Percentiles rank a stretch among this genome's conserved stretches.
phyloP scores from a whole-genome alignment of 1,284 basidiomycete genomes.

The Exsudoporus floridanus region DNA sequence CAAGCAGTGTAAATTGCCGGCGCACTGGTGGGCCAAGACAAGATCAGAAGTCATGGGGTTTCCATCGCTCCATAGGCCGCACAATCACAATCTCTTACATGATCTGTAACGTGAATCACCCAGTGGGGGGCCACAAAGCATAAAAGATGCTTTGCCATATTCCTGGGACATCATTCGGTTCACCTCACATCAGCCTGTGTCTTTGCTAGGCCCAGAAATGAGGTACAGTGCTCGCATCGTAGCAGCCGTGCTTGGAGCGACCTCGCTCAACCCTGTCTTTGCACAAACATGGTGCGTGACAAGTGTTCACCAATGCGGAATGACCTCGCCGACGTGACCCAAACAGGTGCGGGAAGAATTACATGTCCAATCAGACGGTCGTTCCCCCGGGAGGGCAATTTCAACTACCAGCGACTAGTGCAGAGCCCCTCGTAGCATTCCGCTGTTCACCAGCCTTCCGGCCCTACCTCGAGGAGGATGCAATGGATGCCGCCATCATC shows the following conservation, averaged over 20 bases:
- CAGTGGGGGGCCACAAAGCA: background rate
- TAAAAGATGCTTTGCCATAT: background rate
- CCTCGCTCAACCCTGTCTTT: conserved; percentile 2
- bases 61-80: no score
- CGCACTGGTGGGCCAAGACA: background rate
- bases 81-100: no score
- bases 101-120: background rate
- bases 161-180: no score
- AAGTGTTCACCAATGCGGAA: background rate
- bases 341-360: conserved; percentile 67
- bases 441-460: conserved; percentile 68
- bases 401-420: conserved; percentile 47
- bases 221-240: background rate
- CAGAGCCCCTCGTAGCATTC: conserved; percentile 58
- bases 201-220: conserved; percentile 7
- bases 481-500: conserved; percentile 43
- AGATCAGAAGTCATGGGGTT: background rate
- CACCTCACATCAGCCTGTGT: background rate
- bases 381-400: conserved; percentile 64
- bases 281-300: conserved; percentile 30
- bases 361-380: conserved; percentile 49
- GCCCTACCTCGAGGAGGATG: conserved; percentile 64
- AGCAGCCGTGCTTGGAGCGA: conserved; percentile 1
- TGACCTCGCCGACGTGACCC: background rate
- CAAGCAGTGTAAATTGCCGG: background rate